Evolutionary conservation across 345 rosid species (phyloP).

Genomic region (Odontarrhena argentea): DNA sequence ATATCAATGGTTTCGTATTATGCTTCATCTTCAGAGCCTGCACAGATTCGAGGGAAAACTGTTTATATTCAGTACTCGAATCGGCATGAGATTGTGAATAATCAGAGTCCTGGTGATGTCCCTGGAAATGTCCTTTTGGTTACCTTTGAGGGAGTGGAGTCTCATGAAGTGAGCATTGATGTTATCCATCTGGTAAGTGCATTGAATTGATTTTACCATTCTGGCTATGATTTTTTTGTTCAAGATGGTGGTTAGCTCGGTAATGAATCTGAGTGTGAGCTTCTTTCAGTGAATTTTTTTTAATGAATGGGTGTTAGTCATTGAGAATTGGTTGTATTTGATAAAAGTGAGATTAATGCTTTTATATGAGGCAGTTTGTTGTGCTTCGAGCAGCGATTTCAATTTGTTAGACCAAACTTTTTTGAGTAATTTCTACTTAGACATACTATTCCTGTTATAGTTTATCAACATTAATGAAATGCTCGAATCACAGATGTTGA

Average conservation of each 20-base stretch:
- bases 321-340: constrained; percentile 4
- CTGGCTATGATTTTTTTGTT: neutral
- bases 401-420: constrained; percentile 5
- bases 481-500: constrained; percentile 66
- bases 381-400: constrained; percentile 17
- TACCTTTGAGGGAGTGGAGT: constrained; percentile 92
- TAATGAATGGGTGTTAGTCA: neutral
- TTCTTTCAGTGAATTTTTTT: constrained; percentile 2
- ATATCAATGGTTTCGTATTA: constrained; percentile 96
- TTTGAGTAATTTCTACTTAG: neutral
- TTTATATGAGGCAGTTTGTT: constrained; percentile 12
- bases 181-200: constrained; percentile 86
- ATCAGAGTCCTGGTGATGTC: constrained; percentile 93
- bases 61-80: constrained; percentile 96
- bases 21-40: constrained; percentile 97
- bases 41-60: constrained; percentile 91
- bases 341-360: constrained; percentile 5
- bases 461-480: constrained; percentile 41
- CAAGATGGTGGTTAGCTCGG: neutral
- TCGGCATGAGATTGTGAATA: constrained; percentile 93
- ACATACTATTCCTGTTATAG: constrained; percentile 9
- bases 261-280: neutral
- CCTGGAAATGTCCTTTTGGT: constrained; percentile 95
- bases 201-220: neutral
- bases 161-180: constrained; percentile 91